These are phyloP conservation scores for Globisporangium parvum DNA, from an alignment of 352 stramenopile species.

Conservation along the genomic window DNA sequence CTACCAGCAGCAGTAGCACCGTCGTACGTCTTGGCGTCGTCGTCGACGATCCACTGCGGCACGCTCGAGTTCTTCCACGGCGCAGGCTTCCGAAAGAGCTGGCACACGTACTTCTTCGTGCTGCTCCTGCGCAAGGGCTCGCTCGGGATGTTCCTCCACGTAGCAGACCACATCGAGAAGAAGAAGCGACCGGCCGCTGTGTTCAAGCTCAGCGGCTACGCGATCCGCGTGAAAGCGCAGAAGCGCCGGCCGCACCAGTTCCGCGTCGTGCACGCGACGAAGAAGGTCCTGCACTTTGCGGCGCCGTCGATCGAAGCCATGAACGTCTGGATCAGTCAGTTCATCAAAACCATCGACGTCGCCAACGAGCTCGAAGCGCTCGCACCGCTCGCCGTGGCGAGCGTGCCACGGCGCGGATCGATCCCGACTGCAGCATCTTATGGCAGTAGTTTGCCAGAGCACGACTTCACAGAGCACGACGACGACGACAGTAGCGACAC, in stretches of 20 bases:
- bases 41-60: background rate
- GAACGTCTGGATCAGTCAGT: conserved; percentile 54
- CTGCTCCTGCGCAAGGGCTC: conserved; percentile 69
- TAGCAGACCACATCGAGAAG: conserved; percentile 33
- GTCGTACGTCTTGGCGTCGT: background rate
- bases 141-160: conserved; percentile 54
- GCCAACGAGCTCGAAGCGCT: conserved; percentile 43
- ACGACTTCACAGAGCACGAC: conserved; percentile 12
- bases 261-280: conserved; percentile 41
- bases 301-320: conserved; percentile 57
- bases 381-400: conserved; percentile 2
- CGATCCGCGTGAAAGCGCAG: conserved; percentile 56
- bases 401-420: background rate
- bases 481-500: background rate
- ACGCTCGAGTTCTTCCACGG: conserved; percentile 48
- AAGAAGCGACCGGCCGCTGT: conserved; percentile 45
- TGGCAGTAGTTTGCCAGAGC: too few relatives aligned
- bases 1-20: background rate
- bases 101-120: conserved; percentile 62
- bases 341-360: conserved; percentile 59
- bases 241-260: conserved; percentile 66
- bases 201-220: conserved; percentile 67
- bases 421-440: too few relatives aligned
- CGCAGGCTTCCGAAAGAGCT: conserved; percentile 57
- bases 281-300: conserved; percentile 55